Conservation (phyloP, 2,329 filamentous ascomycete species). For the Aspergillus amoenus region DNA sequence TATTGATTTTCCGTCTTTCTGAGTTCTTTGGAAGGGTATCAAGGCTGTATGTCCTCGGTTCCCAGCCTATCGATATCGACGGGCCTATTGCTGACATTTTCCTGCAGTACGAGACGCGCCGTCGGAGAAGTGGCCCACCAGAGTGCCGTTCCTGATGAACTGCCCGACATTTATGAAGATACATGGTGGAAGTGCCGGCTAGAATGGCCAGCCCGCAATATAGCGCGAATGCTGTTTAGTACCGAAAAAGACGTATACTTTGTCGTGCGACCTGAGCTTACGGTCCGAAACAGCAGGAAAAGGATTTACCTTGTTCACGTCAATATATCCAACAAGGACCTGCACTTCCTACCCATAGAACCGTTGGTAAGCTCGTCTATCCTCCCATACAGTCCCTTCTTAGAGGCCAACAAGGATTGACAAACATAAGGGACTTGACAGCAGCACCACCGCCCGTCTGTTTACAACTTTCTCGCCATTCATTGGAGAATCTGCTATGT, state of each 20-base stretch:
- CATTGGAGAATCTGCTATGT: neutral
- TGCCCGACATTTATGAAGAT: neutral
- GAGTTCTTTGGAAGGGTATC: neutral
- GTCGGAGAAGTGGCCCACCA: too few species aligned
- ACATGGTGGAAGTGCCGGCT: neutral
- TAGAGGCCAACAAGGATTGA: too few species aligned
- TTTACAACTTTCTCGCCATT: neutral
- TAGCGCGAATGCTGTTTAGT: neutral
- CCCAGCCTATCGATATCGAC: neutral
- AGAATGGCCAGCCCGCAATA: neutral
- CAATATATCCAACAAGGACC: neutral
- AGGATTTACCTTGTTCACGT: neutral
- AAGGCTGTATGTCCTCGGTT: neutral
- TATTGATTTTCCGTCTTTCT: neutral
- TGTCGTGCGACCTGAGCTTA: neutral
- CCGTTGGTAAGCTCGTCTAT: neutral
- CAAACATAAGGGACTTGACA: constrained; percentile 1
- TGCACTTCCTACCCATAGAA: neutral
- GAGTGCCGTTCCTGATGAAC: too few species aligned
- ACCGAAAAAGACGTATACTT: neutral
- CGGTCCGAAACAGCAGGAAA: neutral
- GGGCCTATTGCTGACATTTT: neutral
- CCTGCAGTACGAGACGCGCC: too few species aligned
- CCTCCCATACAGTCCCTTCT: too few species aligned
- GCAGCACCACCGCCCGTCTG: neutral